phyloP scores from a whole-genome alignment of 2,329 filamentous ascomycete genomes.

The Diaporthe citri region DNA sequence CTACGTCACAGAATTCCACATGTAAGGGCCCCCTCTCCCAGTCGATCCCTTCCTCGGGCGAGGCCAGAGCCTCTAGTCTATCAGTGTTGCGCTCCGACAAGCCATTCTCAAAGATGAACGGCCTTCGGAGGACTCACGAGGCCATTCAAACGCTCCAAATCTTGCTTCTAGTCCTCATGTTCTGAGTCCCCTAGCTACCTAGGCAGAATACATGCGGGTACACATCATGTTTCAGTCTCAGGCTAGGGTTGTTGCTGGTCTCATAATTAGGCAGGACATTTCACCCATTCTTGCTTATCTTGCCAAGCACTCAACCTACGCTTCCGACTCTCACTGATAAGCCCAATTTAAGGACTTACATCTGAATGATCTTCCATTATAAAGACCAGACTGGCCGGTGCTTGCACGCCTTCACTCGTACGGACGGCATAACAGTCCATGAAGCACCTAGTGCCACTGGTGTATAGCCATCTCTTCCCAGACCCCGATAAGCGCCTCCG shows the following conservation, averaged over 20 bases:
- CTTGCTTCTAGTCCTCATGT: background rate
- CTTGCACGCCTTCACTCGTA: background rate
- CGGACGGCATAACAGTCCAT: background rate
- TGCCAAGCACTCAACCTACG: background rate
- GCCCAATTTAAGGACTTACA: background rate
- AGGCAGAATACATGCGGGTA: background rate
- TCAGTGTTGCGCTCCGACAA: background rate
- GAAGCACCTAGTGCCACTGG: background rate
- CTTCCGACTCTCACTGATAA: background rate
- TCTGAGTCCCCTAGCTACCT: background rate
- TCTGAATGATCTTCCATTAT: background rate
- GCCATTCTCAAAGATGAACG: background rate
- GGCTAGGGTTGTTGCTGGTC: background rate
- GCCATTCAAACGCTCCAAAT: background rate
- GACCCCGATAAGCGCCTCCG: too few species aligned
- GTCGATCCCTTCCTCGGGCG: background rate
- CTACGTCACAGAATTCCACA: conserved; percentile 28
- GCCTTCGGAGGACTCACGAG: background rate
- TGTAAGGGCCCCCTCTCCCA: too few species aligned
- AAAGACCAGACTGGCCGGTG: background rate
- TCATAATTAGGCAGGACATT: background rate
- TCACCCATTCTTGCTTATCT: background rate
- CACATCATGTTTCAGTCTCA: background rate
- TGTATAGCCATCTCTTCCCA: too few species aligned
- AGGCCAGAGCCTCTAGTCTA: background rate